Conservation (phyloP, 1,284 basidiomycete species). For the Apiotrichum brassicae region DNA sequence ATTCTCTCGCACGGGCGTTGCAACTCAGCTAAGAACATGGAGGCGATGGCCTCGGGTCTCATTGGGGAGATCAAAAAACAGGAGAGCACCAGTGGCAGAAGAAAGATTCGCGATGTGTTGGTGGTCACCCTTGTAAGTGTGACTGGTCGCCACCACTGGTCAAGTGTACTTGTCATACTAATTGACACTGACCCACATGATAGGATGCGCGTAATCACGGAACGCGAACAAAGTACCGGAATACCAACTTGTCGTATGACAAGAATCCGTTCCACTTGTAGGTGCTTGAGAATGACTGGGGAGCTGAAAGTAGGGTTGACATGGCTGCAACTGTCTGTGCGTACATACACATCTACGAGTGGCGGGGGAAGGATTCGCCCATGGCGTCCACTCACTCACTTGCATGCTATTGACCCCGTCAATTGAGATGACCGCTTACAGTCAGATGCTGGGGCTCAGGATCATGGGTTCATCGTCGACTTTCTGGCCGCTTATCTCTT, state of each 20-base stretch:
- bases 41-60: slow-evolving; percentile 33
- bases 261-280: slow-evolving; percentile 57
- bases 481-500: slow-evolving; percentile 71
- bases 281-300: slow-evolving; percentile 2
- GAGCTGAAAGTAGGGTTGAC: slow-evolving; percentile 48
- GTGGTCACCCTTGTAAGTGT: slow-evolving; percentile 41
- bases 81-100: slow-evolving; percentile 8
- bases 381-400: too few species aligned
- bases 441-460: slow-evolving; percentile 61
- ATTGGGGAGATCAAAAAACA: slow-evolving; percentile 22
- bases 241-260: slow-evolving; percentile 57
- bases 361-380: too few species aligned
- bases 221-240: slow-evolving; percentile 53
- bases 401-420: too few species aligned
- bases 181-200: too few species aligned
- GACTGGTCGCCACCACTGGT: too few species aligned
- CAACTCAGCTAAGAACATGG: slow-evolving; percentile 35
- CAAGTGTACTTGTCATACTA: too few species aligned
- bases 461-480: slow-evolving; percentile 73
- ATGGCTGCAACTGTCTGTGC: slow-evolving; percentile 62
- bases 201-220: slow-evolving; percentile 79
- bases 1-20: slow-evolving; percentile 36
- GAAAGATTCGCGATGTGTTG: slow-evolving; percentile 32
- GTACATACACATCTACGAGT: too few species aligned
- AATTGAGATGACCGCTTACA: too few species aligned